phyloP scores from a whole-genome alignment of 1,139 yeast species.

The Saccharomyces hybrid region DNA sequence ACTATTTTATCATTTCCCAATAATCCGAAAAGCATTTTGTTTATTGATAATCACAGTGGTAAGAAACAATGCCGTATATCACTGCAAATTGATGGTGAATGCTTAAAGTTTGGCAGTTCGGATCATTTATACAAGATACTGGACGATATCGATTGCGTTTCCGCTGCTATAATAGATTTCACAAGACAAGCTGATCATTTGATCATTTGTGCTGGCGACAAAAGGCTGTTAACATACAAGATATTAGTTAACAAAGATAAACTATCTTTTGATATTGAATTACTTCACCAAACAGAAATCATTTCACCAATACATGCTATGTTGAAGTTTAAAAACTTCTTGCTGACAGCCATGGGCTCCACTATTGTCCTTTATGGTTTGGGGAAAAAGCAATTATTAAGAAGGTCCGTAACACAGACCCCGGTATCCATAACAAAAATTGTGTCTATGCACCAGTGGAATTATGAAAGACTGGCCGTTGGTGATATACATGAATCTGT shows the following conservation, averaged over 20 bases:
- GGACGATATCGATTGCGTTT: constrained; percentile 8
- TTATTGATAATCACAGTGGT: neutral
- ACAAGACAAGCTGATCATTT: constrained; percentile 27
- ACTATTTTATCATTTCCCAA: constrained; percentile 6
- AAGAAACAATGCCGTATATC: neutral
- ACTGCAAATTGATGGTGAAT: neutral
- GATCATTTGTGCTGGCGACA: constrained; percentile 38
- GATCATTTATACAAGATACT: constrained; percentile 5
- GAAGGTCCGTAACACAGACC: constrained; percentile 47
- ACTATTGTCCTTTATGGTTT: constrained; percentile 57
- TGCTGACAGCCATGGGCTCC: constrained; percentile 54
- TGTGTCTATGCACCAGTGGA: constrained; percentile 41
- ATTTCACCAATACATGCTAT: constrained; percentile 46
- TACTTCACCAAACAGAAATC: constrained; percentile 57
- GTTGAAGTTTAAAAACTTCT: constrained; percentile 49
- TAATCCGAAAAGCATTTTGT: neutral
- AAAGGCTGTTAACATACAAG: constrained; percentile 15
- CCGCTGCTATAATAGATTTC: constrained; percentile 15
- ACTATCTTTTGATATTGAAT: constrained; percentile 31
- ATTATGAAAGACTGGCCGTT: constrained; percentile 54
- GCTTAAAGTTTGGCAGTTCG: neutral
- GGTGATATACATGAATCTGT: constrained; percentile 67
- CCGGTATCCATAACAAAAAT: constrained; percentile 39
- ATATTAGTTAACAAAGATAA: constrained; percentile 16
- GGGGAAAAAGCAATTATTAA: constrained; percentile 72